Base-by-base conservation (phyloP, 352 stramenopile genomes). In the Thalassiosira mediterranea region DNA sequence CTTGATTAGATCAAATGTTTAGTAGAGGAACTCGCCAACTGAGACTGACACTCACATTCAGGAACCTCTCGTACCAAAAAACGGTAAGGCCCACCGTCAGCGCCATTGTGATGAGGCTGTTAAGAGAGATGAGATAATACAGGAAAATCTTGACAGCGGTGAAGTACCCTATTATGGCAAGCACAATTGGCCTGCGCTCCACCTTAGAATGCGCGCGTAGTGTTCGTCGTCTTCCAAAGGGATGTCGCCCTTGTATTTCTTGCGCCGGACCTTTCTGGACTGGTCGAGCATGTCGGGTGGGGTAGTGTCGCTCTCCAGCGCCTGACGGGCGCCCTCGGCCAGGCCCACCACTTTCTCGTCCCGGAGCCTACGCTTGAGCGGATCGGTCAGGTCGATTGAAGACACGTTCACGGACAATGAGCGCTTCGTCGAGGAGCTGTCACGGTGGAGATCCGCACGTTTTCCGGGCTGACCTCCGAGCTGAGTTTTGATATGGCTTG, bases 61-160 rank as follows among this genome's bases (percentile, higher is more conserved):
- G 51, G 48, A 72, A 69, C 31, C 31, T 60, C 3, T 74, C 17
- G 37, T 86, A 88, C 72, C 72, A 86, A 67, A 78, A 84, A 17
- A 79, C 32, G 0, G 78, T 88, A 26, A 86, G 58, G 0, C 62
- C 72, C 19, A 76, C 61, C 3, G 53, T 65, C 19, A 86, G 48
- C 17, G 26, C 38, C 23, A 72, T 54, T 8, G 67, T 58, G 4
- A 88, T 34, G 4, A 88, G 42, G 37, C 76, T 83, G 19, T 79
- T 83, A 28, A 84, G 64, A n/a, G 63, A 84, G 15, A 86, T 72
- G 11, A 88, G 48, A 64, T 88, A 86, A 62, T 78, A 73, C 0
- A 74, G 15, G 47, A 88, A 81, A 29, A 88, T 81, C 44, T 86
- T 84, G 29, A 63, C 58, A 10, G 77, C 76, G 5, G 81, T 81